These are phyloP conservation scores for Aspergillus cristatus DNA, from an alignment of 495 filamentous ascomycete species.

Conservation along the genomic window DNA sequence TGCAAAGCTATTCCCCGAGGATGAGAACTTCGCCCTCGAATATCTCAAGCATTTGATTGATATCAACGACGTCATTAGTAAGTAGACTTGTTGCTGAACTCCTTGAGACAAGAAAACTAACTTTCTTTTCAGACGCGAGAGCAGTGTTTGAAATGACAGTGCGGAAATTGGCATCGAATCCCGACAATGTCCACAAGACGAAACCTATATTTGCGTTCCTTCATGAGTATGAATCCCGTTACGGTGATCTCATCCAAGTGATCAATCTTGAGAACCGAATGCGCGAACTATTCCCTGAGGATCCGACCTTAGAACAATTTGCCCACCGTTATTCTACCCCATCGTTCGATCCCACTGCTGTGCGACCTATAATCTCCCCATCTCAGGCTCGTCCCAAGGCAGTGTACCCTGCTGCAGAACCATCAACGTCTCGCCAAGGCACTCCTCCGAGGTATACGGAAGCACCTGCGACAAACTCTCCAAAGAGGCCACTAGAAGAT, in stretches of 20 bases:
- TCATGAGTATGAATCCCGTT: constrained; percentile 89
- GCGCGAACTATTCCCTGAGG: constrained; percentile 83
- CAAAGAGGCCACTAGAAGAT: constrained; percentile 72
- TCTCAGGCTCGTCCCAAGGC: constrained; percentile 62
- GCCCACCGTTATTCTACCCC: constrained; percentile 60
- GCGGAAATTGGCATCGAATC: constrained; percentile 61
- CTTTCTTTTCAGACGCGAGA: constrained; percentile 61
- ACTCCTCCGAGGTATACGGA: constrained; percentile 41
- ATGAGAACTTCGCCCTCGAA: constrained; percentile 83
- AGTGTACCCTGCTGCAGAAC: constrained; percentile 11
- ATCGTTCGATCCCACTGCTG: constrained; percentile 64
- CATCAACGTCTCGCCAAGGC: constrained; percentile 38
- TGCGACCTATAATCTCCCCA: constrained; percentile 75
- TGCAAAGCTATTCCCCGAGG: constrained; percentile 81
- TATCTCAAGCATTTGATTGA: constrained; percentile 90
- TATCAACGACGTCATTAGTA: constrained; percentile 87
- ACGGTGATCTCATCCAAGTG: constrained; percentile 82
- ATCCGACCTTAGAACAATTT: constrained; percentile 67
- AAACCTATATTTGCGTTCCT: constrained; percentile 83
- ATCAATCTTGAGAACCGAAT: constrained; percentile 86
- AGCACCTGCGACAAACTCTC: constrained; percentile 52
- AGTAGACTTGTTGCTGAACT: constrained; percentile 24
- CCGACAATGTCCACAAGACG: constrained; percentile 60
- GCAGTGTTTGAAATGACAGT: constrained; percentile 92
- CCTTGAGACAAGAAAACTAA: constrained; percentile 10